These are phyloP conservation scores for Mycena haematopus DNA, from an alignment of 768 basidiomycete species.

Conservation along the genomic window DNA sequence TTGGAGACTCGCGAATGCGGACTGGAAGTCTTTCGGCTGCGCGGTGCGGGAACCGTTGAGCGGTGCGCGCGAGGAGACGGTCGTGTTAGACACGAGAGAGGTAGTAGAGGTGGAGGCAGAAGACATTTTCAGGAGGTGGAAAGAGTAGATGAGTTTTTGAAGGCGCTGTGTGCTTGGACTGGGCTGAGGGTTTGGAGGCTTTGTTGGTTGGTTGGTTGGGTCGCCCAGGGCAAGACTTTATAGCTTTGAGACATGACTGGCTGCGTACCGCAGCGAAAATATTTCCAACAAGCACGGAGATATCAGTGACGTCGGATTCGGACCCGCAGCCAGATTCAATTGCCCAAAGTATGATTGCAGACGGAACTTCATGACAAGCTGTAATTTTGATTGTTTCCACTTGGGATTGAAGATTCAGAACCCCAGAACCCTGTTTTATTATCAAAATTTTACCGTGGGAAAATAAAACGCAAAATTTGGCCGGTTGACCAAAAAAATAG, in stretches of 20 bases:
- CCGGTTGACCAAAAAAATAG: too few relatives aligned
- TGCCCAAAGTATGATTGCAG: too few relatives aligned
- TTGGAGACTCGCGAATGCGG: conserved; percentile 25
- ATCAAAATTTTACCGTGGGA: too few relatives aligned
- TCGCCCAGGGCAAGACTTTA: conserved; percentile 1
- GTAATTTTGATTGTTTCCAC: too few relatives aligned
- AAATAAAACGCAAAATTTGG: too few relatives aligned
- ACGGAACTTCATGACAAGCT: too few relatives aligned
- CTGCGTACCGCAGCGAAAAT: background rate
- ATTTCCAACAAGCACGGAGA: background rate
- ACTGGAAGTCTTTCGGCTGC: conserved; percentile 18
- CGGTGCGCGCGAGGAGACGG: conserved; percentile 21
- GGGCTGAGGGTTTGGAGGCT: background rate
- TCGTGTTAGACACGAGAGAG: conserved; percentile 17
- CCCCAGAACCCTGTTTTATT: too few relatives aligned
- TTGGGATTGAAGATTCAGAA: too few relatives aligned
- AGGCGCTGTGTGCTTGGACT: background rate
- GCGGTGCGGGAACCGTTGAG: background rate
- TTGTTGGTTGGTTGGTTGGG: background rate
- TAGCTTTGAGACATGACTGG: conserved; percentile 13
- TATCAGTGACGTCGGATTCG: background rate
- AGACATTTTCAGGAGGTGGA: conserved; percentile 3
- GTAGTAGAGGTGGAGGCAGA: conserved; percentile 16
- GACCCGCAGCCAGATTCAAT: too few relatives aligned
- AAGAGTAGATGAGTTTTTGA: background rate